A percentile compares a stretch with the other conserved stretches of the same genome.
Evolutionary conservation across 495 filamentous ascomycete genomes (phyloP).

Genomic region (Chaetomium fimeti): DNA sequence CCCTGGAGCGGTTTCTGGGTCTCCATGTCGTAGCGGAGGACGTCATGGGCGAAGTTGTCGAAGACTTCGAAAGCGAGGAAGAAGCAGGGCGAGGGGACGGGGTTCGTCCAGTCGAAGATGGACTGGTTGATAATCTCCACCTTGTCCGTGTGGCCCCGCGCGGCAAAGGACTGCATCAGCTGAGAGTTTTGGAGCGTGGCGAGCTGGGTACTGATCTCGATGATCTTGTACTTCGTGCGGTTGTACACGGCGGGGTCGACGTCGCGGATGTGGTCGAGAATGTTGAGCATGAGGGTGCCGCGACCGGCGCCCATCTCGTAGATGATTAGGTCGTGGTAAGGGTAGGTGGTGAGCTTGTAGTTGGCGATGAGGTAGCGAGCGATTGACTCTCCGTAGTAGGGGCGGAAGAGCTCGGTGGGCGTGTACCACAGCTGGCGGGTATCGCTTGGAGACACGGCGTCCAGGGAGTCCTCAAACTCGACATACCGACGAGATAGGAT

Average conservation of each 20-base stretch:
- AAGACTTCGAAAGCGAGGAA: slow-evolving; percentile 98
- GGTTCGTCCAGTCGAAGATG: slow-evolving; percentile 88
- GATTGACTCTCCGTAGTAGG: slow-evolving; percentile 95
- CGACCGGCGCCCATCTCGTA: slow-evolving; percentile 99
- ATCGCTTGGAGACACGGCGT: slow-evolving; percentile 61
- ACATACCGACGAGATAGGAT: slow-evolving; percentile 76
- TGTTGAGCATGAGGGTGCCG: slow-evolving; percentile 96
- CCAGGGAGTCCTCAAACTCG: slow-evolving; percentile 85
- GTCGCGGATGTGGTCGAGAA: slow-evolving; percentile 92
- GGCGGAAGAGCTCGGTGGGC: slow-evolving; percentile 92
- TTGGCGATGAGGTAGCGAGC: slow-evolving; percentile 91
- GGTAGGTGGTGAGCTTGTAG: slow-evolving; percentile 90
- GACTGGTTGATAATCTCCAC: slow-evolving; percentile 93
- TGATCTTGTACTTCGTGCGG: slow-evolving; percentile 89
- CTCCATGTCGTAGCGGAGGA: slow-evolving; percentile 76
- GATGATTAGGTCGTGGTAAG: slow-evolving; percentile 94
- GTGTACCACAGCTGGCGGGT: slow-evolving; percentile 97
- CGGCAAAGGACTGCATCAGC: slow-evolving; percentile 59
- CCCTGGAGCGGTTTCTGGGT: slow-evolving; percentile 81
- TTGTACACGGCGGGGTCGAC: slow-evolving; percentile 88
- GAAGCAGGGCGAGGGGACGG: slow-evolving; percentile 88
- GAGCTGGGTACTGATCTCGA: slow-evolving; percentile 84
- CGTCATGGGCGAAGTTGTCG: slow-evolving; percentile 97
- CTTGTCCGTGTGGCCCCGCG: slow-evolving; percentile 72
- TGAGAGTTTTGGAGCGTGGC: slow-evolving; percentile 74